Evolutionary conservation across 75 land plant species (phyloP).

Genomic region (Adiantum capillusveneris): DNA sequence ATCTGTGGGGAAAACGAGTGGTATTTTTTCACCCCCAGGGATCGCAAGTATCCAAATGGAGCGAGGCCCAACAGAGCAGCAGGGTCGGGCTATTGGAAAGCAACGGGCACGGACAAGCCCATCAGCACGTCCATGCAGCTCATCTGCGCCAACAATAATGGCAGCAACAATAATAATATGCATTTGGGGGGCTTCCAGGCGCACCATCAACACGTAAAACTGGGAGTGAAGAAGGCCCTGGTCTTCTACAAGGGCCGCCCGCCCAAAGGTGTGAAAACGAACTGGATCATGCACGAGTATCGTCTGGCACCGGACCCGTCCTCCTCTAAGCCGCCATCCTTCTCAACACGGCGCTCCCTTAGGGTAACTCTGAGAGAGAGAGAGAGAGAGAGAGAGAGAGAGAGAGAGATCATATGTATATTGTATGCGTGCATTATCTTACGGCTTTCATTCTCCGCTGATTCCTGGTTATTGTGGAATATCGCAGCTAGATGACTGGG

Average conservation of each 20-base stretch:
- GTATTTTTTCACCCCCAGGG: constrained; percentile 12
- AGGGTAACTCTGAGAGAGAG: background rate
- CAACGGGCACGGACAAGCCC: constrained; percentile 37
- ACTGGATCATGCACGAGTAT: constrained; percentile 50
- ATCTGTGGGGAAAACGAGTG: constrained; percentile 3
- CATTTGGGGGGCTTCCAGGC: too few species aligned
- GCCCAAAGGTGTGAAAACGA: constrained; percentile 31
- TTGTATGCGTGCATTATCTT: too few species aligned
- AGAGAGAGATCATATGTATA: too few species aligned
- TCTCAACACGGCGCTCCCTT: background rate
- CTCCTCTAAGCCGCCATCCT: background rate
- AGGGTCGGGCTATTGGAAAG: constrained; percentile 36
- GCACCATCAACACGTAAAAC: background rate
- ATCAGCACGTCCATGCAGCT: constrained; percentile 9
- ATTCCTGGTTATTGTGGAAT: too few species aligned
- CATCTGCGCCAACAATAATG: too few species aligned
- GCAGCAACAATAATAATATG: too few species aligned
- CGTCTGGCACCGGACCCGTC: constrained; percentile 9
- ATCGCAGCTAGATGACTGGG: constrained; percentile 36
- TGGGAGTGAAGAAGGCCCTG: constrained; percentile 35
- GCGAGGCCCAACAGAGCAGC: constrained; percentile 29
- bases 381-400: too few species aligned
- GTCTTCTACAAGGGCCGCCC: constrained; percentile 43
- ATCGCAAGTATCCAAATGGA: constrained; percentile 9
- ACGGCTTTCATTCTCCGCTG: too few species aligned